Percentiles rank a stretch among this genome's conserved stretches.
phyloP scores from a whole-genome alignment of 768 basidiomycete species.

The Pisolithus orientalis region DNA sequence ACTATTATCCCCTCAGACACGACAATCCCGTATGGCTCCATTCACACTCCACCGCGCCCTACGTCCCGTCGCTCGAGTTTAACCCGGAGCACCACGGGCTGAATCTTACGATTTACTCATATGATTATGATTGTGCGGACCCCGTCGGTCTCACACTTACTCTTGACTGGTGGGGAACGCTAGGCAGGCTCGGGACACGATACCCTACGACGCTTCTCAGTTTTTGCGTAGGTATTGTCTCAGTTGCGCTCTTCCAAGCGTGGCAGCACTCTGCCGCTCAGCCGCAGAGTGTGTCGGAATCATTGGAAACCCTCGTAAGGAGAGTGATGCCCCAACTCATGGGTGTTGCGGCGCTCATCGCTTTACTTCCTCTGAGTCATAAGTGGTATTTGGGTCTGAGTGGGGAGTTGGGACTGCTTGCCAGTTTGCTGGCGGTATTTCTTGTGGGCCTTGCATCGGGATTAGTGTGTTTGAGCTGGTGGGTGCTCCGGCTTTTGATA shows the following conservation, averaged over 20 bases:
- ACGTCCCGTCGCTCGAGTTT: constrained; percentile 30
- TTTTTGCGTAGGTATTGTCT: constrained; percentile 72
- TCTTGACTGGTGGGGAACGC: constrained; percentile 64
- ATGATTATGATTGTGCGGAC: constrained; percentile 42
- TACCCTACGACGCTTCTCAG: constrained; percentile 67
- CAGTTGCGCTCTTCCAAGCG: constrained; percentile 48
- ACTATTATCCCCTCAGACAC: constrained; percentile 54
- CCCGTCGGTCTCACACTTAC: constrained; percentile 39
- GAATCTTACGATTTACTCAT: constrained; percentile 53
- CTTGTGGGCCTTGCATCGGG: constrained; percentile 58
- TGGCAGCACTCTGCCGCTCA: constrained; percentile 37
- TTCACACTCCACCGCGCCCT: constrained; percentile 65
- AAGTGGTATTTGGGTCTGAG: constrained; percentile 55
- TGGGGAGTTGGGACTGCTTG: constrained; percentile 37
- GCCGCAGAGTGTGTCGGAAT: constrained; percentile 41
- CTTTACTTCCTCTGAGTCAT: constrained; percentile 52
- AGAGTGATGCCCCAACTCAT: constrained; percentile 38
- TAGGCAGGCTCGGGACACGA: constrained; percentile 66
- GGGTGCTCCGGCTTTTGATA: constrained; percentile 42
- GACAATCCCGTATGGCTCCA: constrained; percentile 41
- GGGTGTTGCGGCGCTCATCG: constrained; percentile 36
- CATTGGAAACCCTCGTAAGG: constrained; percentile 40
- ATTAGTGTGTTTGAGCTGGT: constrained; percentile 57
- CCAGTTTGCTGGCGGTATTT: constrained; percentile 46
- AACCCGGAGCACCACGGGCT: constrained; percentile 32